Conservation (phyloP, 2,329 filamentous ascomycete species). For the Sarocladium kiliense region DNA sequence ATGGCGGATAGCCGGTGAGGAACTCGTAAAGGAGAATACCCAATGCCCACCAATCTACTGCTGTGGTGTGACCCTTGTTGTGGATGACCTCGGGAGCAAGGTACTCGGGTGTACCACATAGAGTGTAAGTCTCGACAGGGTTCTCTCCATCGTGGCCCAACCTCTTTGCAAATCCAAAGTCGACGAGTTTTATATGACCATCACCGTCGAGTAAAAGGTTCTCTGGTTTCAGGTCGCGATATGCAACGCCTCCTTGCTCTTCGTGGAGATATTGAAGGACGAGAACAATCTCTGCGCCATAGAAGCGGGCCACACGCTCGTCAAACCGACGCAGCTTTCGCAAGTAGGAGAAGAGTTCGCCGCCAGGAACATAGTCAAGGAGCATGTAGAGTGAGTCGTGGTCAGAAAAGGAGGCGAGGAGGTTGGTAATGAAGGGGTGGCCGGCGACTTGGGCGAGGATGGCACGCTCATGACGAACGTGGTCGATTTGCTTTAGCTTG, state of each 20-base stretch:
- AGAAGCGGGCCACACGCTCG: constrained; percentile 73
- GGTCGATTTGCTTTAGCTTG: constrained; percentile 79
- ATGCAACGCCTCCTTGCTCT: constrained; percentile 69
- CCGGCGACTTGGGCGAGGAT: constrained; percentile 73
- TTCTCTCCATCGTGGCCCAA: constrained; percentile 47
- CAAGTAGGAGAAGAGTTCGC: constrained; percentile 80
- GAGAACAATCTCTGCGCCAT: constrained; percentile 77
- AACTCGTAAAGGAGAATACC: constrained; percentile 83
- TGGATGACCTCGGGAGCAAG: constrained; percentile 80
- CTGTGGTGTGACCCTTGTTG: constrained; percentile 70
- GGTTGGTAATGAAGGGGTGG: constrained; percentile 77
- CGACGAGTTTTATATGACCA: constrained; percentile 76
- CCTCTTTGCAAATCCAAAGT: constrained; percentile 82
- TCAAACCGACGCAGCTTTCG: constrained; percentile 74
- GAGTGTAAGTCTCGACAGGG: constrained; percentile 68
- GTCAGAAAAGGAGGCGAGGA: constrained; percentile 76
- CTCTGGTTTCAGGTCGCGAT: constrained; percentile 78
- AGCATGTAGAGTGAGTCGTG: constrained; percentile 76
- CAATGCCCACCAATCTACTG: constrained; percentile 85
- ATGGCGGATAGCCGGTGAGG: constrained; percentile 77
- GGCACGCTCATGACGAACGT: constrained; percentile 77
- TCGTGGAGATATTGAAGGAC: constrained; percentile 80
- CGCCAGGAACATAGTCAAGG: constrained; percentile 77
- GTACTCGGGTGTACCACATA: constrained; percentile 81
- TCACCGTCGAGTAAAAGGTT: constrained; percentile 74